Percentiles rank a stretch among this genome's conserved stretches.
phyloP scores from a whole-genome alignment of 768 basidiomycete species.

The Tephrocybe sp. region DNA sequence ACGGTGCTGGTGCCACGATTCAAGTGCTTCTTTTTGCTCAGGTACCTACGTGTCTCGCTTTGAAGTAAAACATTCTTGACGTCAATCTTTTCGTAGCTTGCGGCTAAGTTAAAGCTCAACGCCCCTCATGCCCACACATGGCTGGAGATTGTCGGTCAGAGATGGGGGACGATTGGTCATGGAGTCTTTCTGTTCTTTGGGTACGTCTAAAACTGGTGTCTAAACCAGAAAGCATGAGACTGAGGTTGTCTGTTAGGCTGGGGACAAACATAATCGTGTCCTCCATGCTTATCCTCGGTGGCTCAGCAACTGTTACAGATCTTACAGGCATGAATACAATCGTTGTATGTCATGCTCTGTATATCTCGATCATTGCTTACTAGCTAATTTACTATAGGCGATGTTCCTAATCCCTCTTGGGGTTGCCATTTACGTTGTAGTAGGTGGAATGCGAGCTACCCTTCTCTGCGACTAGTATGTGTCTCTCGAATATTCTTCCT shows the following conservation, averaged over 20 bases:
- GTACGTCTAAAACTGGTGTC: conserved; percentile 24
- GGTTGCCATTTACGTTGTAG: conserved; percentile 85
- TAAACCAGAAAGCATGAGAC: background rate
- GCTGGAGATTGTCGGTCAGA: conserved; percentile 78
- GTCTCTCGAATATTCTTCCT: background rate
- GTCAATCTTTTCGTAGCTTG: conserved; percentile 44
- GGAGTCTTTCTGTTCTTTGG: conserved; percentile 88
- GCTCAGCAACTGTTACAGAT: conserved; percentile 83
- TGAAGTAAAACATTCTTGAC: background rate
- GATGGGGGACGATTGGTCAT: conserved; percentile 84
- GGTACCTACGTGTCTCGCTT: conserved; percentile 27
- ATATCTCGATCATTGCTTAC: background rate
- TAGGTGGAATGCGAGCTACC: conserved; percentile 85
- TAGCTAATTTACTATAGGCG: conserved; percentile 38
- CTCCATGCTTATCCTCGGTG: conserved; percentile 77
- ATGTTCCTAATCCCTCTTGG: conserved; percentile 90
- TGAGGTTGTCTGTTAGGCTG: conserved; percentile 37
- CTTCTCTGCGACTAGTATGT: conserved; percentile 83
- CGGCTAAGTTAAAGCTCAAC: conserved; percentile 89
- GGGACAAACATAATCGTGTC: conserved; percentile 93
- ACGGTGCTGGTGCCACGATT: conserved; percentile 85
- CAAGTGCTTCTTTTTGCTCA: conserved; percentile 90
- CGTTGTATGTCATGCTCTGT: conserved; percentile 38
- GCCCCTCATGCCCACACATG: conserved; percentile 88
- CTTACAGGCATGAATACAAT: conserved; percentile 89